Evolutionary conservation across 2,329 filamentous ascomycete species (phyloP), one percentile per base, ranked within the genome.

Genomic region (Ambrosiella cleistominuta): DNA sequence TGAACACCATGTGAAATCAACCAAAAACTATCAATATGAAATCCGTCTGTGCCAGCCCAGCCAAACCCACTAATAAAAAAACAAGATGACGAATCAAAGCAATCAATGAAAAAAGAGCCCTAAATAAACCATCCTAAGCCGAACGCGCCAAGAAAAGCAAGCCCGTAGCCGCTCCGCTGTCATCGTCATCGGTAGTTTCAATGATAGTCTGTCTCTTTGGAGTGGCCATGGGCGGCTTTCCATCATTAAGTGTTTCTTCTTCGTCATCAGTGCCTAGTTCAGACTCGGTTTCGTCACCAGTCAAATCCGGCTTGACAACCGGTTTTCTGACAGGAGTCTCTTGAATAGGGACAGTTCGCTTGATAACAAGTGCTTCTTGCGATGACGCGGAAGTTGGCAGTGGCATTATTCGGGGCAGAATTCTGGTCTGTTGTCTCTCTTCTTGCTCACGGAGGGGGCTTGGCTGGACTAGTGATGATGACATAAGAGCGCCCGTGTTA

Each of bases 81-180:
- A 52, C n/a, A 13, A n/a, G 7, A 57, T 40, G 15, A 53, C 9
- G 7, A 52, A 52, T 37, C 49, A 53, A 53, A 15, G 11, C n/a
- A 52, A 19, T 38, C 5, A 38, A 38, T 15, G 11, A 53, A 35
- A 53, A 35, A 15, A n/a, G 35, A 17, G 3, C 37, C 13, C 51
- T 52, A 19, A 27, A 27, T 27, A 27, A 27, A 6, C n/a, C 44
- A 19, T 47, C 2, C 44, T 17, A 47, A 47, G n/a, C 44, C 44
- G 44, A 47, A n/a, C 15, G 40, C 15, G 55, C 55, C 12, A 60
- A 45, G 40, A 70, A 60, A 62, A 64, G 19, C 73, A 75, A 64
- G 66, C 65, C 15, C 72, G 72, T 5, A 64, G 64, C 19, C 63
- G 72, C 12, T 62, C 64, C 12, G 68, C 68, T 62, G 73, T 69